phyloP scores from a whole-genome alignment of 2,329 filamentous ascomycete genomes.

The Lasiodiplodia theobromae region DNA sequence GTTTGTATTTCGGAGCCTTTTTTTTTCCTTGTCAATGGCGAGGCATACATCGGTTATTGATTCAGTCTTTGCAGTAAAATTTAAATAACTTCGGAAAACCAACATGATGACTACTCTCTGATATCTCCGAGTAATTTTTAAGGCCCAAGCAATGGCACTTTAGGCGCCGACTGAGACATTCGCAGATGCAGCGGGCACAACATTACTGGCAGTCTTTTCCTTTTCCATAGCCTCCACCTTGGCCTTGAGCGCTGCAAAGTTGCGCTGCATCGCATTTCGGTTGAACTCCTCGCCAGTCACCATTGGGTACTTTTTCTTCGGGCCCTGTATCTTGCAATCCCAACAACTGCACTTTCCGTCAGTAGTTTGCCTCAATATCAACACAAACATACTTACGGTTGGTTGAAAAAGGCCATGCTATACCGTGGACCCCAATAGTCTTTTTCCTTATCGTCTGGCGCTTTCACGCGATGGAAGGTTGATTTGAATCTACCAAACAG shows the following conservation, averaged over 20 bases:
- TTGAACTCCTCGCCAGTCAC: slow-evolving; percentile 69
- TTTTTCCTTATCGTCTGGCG: slow-evolving; percentile 58
- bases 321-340: slow-evolving; percentile 66
- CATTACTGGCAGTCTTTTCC: not conserved
- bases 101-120: no score
- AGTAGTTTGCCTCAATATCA: not conserved
- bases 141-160: not conserved
- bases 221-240: slow-evolving; percentile 40
- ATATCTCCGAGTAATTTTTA: no score
- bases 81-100: no score
- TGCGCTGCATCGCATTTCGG: slow-evolving; percentile 62
- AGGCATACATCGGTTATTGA: no score
- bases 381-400: slow-evolving; percentile 50
- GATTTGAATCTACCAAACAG: slow-evolving; percentile 63
- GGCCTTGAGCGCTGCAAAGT: slow-evolving; percentile 61
- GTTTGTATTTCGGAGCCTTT: not conserved
- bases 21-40: not conserved
- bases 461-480: slow-evolving; percentile 70
- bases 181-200: not conserved
- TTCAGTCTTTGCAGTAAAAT: no score
- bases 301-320: slow-evolving; percentile 66
- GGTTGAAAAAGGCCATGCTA: slow-evolving; percentile 72
- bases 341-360: slow-evolving; percentile 41
- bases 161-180: not conserved
- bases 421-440: slow-evolving; percentile 67